phyloP scores from a whole-genome alignment of 2,329 filamentous ascomycete species.

The Xylariomycetidae sp. region DNA sequence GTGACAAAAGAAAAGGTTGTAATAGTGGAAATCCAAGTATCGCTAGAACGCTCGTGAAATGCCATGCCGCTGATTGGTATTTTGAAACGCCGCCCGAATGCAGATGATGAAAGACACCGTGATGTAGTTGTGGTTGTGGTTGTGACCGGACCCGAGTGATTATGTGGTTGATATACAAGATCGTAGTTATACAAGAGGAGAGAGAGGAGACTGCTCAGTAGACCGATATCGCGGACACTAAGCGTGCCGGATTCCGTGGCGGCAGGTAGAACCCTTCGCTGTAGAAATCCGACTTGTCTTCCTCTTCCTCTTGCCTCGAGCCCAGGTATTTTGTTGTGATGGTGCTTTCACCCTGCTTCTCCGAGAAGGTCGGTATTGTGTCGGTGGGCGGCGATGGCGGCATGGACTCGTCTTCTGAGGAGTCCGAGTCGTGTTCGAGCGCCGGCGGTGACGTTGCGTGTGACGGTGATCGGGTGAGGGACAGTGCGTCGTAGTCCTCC shows the following conservation, averaged over 20 bases:
- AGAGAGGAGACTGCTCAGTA: slow-evolving; percentile 39
- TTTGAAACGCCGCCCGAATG: slow-evolving; percentile 31
- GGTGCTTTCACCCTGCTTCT: slow-evolving; percentile 44
- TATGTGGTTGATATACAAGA: slow-evolving; percentile 8
- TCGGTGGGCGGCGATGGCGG: slow-evolving; percentile 62
- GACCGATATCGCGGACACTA: slow-evolving; percentile 51
- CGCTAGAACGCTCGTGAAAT: slow-evolving; percentile 25
- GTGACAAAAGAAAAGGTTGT: slow-evolving; percentile 16
- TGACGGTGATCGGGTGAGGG: slow-evolving; percentile 63
- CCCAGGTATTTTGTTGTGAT: slow-evolving; percentile 27
- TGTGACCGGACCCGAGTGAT: slow-evolving; percentile 14
- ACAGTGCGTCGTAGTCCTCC: slow-evolving; percentile 58
- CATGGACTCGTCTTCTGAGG: slow-evolving; percentile 67
- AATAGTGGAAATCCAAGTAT: slow-evolving; percentile 13
- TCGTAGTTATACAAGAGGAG: slow-evolving; percentile 23
- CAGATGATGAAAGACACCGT: slow-evolving; percentile 26
- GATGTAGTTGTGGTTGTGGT: slow-evolving; percentile 9
- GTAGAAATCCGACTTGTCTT: slow-evolving; percentile 38
- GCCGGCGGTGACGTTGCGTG: slow-evolving; percentile 63
- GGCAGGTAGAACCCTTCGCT: slow-evolving; percentile 49
- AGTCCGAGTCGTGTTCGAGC: slow-evolving; percentile 63
- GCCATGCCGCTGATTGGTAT: slow-evolving; percentile 28
- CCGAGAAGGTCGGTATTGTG: slow-evolving; percentile 52
- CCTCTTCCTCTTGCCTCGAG: slow-evolving; percentile 33
- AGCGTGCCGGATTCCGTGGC: slow-evolving; percentile 41